Percentiles rank a stretch among this genome's conserved stretches.
phyloP scores from a whole-genome alignment of 306 rosid genomes.

The Dalbergia oliveri region DNA sequence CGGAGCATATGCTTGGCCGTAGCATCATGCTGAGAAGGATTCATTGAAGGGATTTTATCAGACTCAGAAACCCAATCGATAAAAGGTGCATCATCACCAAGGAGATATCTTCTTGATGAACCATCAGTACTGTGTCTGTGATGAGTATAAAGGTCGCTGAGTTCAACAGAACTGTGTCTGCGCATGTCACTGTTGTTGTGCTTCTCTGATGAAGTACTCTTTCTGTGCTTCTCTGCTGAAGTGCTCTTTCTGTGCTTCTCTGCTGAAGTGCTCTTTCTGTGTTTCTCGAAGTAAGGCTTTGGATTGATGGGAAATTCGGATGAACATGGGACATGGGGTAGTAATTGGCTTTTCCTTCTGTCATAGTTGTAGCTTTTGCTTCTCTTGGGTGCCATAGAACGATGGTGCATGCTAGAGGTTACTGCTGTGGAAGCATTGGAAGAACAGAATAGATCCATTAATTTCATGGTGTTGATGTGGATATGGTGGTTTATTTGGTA shows the following conservation, averaged over 20 bases:
- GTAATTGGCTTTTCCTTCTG: constrained; percentile 40
- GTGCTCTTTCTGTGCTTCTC: constrained; percentile 54
- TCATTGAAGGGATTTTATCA: constrained; percentile 37
- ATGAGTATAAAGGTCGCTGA: constrained; percentile 44
- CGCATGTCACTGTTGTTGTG: constrained; percentile 40
- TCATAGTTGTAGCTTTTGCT: constrained; percentile 47
- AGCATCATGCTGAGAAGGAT: constrained; percentile 32
- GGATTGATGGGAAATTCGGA: constrained; percentile 75
- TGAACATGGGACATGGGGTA: constrained; percentile 69
- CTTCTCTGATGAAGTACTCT: neutral
- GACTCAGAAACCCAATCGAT: constrained; percentile 65
- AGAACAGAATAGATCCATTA: constrained; percentile 74
- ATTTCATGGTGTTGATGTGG: constrained; percentile 53
- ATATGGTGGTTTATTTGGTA: neutral
- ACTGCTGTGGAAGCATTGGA: constrained; percentile 78
- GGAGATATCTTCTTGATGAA: constrained; percentile 60
- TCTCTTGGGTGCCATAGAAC: constrained; percentile 50
- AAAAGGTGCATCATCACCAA: constrained; percentile 54
- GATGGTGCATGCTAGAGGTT: constrained; percentile 61
- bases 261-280: constrained; percentile 54
- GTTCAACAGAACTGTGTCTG: constrained; percentile 62
- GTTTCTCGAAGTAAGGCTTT: constrained; percentile 58
- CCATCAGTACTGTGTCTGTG: constrained; percentile 12
- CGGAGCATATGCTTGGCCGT: constrained; percentile 15
- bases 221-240: constrained; percentile 43